Conservation (phyloP, 2,329 filamentous ascomycete genomes). For the Rutstroemia sp. region DNA sequence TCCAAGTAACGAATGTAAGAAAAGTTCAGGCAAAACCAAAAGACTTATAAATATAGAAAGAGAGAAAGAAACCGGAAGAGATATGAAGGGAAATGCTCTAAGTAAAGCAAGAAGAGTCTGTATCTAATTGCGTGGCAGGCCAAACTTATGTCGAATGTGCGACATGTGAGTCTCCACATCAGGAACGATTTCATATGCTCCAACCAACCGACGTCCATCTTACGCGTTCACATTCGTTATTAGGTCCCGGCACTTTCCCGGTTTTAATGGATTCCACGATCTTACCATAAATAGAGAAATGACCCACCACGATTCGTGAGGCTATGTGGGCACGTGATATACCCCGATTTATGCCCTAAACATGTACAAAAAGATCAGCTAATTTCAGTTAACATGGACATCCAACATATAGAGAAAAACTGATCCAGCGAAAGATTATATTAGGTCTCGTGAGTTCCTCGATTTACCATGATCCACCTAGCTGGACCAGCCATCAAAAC, state of each 20-base stretch:
- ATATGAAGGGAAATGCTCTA: background rate
- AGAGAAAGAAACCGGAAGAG: background rate
- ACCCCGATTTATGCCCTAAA: background rate
- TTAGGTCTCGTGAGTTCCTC: too few relatives aligned
- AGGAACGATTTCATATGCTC: background rate
- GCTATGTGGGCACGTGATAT: background rate
- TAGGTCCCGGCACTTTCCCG: background rate
- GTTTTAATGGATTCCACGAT: background rate
- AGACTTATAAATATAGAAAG: background rate
- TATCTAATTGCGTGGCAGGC: slow-evolving; percentile 1
- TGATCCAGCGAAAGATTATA: too few relatives aligned
- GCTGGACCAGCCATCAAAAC: too few relatives aligned
- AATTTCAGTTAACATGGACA: too few relatives aligned
- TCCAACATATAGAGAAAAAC: too few relatives aligned
- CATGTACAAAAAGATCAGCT: too few relatives aligned
- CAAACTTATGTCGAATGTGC: slow-evolving; percentile 3
- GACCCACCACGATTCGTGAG: background rate
- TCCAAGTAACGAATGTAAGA: slow-evolving; percentile 2
- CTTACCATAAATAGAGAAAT: slow-evolving; percentile 7
- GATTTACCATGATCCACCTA: too few relatives aligned
- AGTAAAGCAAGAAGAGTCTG: background rate
- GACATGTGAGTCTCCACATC: background rate
- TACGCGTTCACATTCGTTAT: slow-evolving; percentile 1
- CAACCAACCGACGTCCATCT: background rate
- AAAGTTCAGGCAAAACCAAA: background rate